Evolutionary conservation across 768 basidiomycete genomes (phyloP), one percentile per base, ranked within the genome.

Genomic region (Peribolospora baueri): DNA sequence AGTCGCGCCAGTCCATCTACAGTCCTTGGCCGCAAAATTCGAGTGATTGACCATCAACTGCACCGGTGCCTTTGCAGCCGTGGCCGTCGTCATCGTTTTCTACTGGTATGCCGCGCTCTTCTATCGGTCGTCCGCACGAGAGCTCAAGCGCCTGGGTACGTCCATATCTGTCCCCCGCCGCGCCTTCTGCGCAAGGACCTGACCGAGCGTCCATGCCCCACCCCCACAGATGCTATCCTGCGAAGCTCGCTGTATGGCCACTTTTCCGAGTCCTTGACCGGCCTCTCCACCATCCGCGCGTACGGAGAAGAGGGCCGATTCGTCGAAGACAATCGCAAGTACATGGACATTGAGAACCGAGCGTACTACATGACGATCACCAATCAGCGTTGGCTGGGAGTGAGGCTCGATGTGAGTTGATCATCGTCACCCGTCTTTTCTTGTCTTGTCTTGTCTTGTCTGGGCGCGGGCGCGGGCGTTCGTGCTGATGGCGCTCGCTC

Each of bases 181-280:
- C 25, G 25, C 25, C 25, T 25, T 25, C 25, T 25, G 25, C 25
- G 25, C 25, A 25, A 25, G 25, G 25, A 25, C 25, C 25, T n/a
- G 47, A 37, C 37, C 49, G n/a, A 3, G 5, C 0, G 46, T 7
- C 40, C 36, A 38, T 14, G 9, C 36, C 55, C 50, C n/a, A 55
- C 51, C 7, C 55, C 14, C 39, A 3, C 52, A 77, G 85, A 91
- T 69, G 78, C 84, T 37, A 73, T 91, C n/a, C 67, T 93, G 39
- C 78, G 87, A 37, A 82, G 83, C 0, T 79, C 81, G 0, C 68
- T 95, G 13, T 93, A 93, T 65, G 80, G 85, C 0, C 86, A 90
- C 64, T 93, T 93, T 68, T 84, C 84, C 3, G 88, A 93, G 69
- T 83, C 81, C 39, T 71, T 93, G 8, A 80, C 81, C 8, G 90